Base-by-base conservation (phyloP, 305 asterid species). In the Plantago coronopus region DNA sequence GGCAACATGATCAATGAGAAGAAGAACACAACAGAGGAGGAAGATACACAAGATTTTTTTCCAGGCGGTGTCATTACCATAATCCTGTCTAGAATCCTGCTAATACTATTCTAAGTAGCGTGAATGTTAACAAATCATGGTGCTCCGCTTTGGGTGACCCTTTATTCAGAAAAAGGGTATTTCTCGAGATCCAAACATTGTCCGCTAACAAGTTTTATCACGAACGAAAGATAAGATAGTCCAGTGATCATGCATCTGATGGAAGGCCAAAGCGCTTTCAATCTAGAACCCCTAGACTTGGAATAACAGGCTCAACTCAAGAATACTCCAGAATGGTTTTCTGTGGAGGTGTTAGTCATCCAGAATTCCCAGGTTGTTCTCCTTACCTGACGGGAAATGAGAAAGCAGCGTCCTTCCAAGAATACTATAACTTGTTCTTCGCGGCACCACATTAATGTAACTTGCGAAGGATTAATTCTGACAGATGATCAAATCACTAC, bases 221-320 rank as follows among this genome's bases (percentile, higher is more conserved):
- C 18, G 4, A 19, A 4, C 19, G 1, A 15, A 14, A 3, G 12
- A 19, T 13, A 22, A n/a, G 38, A 5, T n/a, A n/a, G n/a, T n/a
- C 59, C 42, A 16, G 31, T 54, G 22, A 31, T 19, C 19, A 54
- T 29, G 60, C 60, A 54, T 14, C 12, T 54, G 40, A 8, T 54
- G 3, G 60, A 54, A 54, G 60, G 60, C 17, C 45, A 54, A n/a
- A 29, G 15, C 7, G 8, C 3, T 29, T n/a, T 9, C 21, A 16
- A 54, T n/a, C 15, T 54, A 7, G 60, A n/a, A 16, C 43, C 43
- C 6, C 13, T n/a, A 25, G 1, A 4, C 14, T 54, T 21, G 16
- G 12, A 27, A 14, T 54, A 7, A 4, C 31, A 54, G 18, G 7
- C 16, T 31, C 16, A 54, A 8, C 20, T 29, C 44, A 1, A 11